A percentile compares a stretch with the other conserved stretches of the same genome.
phyloP scores from a whole-genome alignment of 225 moss, liverwort and hornwort genomes.

The Marchantia paleacea region DNA sequence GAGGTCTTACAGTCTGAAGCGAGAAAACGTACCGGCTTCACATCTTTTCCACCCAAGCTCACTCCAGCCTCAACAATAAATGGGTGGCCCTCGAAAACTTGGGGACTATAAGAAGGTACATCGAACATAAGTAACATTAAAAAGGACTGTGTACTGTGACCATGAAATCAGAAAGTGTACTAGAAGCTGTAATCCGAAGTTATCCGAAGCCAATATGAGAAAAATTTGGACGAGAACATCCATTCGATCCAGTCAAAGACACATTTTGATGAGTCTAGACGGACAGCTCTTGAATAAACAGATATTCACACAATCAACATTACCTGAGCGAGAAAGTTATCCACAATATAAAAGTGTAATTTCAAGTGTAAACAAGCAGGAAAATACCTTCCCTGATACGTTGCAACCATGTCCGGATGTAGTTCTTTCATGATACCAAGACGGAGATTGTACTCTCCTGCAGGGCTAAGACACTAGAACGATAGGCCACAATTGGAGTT shows the following conservation, averaged over 20 bases:
- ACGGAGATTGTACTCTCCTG: constrained; percentile 96
- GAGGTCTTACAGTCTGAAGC: neutral
- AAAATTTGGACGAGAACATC: neutral
- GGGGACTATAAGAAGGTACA: constrained; percentile 54
- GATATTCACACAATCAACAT: too few species aligned
- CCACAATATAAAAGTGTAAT: too few species aligned
- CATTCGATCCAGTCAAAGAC: neutral
- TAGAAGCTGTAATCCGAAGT: neutral
- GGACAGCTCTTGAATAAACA: too few species aligned
- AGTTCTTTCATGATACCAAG: constrained; percentile 98
- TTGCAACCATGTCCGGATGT: constrained; percentile 93
- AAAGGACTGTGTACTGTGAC: too few species aligned
- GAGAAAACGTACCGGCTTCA: constrained; percentile 64
- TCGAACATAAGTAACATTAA: neutral
- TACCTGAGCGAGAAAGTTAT: neutral
- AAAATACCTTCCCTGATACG: constrained; percentile 87
- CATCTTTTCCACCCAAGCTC: constrained; percentile 93
- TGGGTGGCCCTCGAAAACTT: constrained; percentile 98
- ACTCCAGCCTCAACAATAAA: constrained; percentile 96
- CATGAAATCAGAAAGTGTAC: too few species aligned
- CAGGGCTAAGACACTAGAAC: constrained; percentile 93
- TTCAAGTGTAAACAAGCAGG: neutral
- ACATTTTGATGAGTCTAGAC: too few species aligned
- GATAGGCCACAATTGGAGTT: neutral
- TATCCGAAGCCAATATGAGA: neutral